A percentile compares a stretch with the other conserved stretches of the same genome.
Evolutionary conservation across 2,329 filamentous ascomycete species (phyloP).

Genomic region (Penicillium sp.): DNA sequence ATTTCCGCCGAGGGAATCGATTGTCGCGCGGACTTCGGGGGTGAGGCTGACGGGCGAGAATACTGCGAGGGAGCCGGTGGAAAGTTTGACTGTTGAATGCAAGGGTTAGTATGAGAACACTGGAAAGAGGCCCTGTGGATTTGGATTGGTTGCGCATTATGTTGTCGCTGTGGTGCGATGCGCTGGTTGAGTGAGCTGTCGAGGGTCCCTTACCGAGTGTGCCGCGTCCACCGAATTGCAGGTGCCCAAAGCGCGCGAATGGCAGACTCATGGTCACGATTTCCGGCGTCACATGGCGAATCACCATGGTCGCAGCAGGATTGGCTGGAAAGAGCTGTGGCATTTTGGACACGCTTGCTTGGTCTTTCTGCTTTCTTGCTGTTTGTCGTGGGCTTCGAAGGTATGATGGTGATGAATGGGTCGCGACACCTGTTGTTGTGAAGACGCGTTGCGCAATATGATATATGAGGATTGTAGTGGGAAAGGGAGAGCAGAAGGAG

Average conservation of each 20-base stretch:
- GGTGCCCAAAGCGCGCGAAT: constrained; percentile 75
- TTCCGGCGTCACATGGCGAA: constrained; percentile 77
- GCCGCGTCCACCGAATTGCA: constrained; percentile 83
- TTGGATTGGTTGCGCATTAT: neutral
- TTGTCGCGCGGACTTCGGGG: constrained; percentile 64
- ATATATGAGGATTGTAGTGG: too few relatives aligned
- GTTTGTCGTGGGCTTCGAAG: constrained; percentile 1
- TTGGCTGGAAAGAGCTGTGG: constrained; percentile 65
- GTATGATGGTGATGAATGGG: constrained; percentile 14
- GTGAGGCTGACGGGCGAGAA: constrained; percentile 92
- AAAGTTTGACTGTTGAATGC: constrained; percentile 66
- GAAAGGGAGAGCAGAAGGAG: neutral
- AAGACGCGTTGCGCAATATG: too few relatives aligned
- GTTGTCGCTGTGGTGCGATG: neutral
- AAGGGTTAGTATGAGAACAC: constrained; percentile 17
- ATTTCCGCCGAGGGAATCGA: constrained; percentile 64
- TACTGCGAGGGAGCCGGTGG: constrained; percentile 75
- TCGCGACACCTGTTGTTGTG: neutral
- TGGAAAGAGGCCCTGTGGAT: neutral
- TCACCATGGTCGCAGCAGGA: constrained; percentile 84
- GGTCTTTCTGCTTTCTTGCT: neutral
- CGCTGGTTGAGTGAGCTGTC: constrained; percentile 4
- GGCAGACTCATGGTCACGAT: constrained; percentile 65
- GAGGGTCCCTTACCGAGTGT: constrained; percentile 67
- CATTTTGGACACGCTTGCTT: constrained; percentile 16